Base-by-base conservation (phyloP, 1,284 basidiomycete species). In the Sanghuangporus weigelae region DNA sequence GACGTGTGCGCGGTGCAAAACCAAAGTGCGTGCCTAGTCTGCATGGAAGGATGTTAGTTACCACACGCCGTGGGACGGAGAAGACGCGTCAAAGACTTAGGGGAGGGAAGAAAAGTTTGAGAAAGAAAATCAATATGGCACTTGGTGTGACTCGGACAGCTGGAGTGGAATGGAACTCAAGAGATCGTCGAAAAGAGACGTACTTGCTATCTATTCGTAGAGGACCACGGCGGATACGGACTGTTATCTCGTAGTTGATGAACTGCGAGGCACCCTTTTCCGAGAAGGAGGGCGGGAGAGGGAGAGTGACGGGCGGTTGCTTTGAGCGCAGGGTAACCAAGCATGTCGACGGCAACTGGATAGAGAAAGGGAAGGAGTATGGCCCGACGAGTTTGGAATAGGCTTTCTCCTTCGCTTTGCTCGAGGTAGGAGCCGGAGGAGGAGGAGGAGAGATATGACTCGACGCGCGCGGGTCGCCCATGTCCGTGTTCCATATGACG, bases 1-100 rank as follows among this genome's bases (percentile, higher is more conserved):
- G 79, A 48, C 78, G 73, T 19, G 71, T 77, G 61, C 73, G 77
- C 12, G 81, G 79, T 14, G 82, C 75, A 69, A 81, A 83, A 39
- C 76, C 80, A 67, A 83, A 79, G 7, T 78, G 76, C 2, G 81
- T 81, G 58, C 76, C 79, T 57, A 83, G 75, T 67, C 81, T 82
- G 64, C 36, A 19, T 36, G 12, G 42, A 60, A 31, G 26, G 53
- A 35, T 21, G 58, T 31, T 54, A 54, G 55, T 39, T 2, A 31
- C 26, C 26, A 31, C 26, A 54, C 12, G 36, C 23, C 38, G 60
- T 55, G 55, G 40, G 55, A 46, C 39, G 55, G 14, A 26, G 40
- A 40, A 35, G 21, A 46, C 55, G 55, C 14, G 55, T 7, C 14
- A 23, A n/a, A 21, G 35, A 46, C 40, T 31, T 40, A 26, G 35